Conservation (phyloP, 169 alveolate genomes). For the Plasmodium yoelii region DNA sequence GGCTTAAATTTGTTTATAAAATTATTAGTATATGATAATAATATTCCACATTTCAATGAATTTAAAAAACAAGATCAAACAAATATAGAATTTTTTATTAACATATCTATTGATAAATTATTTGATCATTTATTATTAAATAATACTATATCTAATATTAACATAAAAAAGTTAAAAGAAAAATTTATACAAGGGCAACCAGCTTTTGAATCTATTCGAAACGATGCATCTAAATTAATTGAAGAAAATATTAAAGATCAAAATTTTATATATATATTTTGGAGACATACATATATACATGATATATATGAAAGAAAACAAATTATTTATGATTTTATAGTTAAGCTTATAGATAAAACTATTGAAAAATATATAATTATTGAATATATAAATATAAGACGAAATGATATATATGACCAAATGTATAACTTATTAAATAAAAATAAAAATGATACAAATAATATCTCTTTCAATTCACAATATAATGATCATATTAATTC, state of each 20-base stretch:
- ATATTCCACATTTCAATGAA: constrained; percentile 9
- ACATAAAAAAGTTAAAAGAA: constrained; percentile 55
- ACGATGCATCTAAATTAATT: constrained; percentile 21
- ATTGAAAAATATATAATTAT: constrained; percentile 26
- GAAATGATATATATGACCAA: constrained; percentile 38
- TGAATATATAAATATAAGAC: constrained; percentile 40
- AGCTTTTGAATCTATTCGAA: constrained; percentile 22
- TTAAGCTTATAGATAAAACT: constrained; percentile 45
- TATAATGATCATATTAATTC: not conserved
- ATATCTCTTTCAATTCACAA: not conserved
- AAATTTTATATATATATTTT: constrained; percentile 41
- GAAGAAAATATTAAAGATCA: constrained; percentile 52
- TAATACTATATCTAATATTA: constrained; percentile 19
- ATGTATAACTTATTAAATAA: constrained; percentile 13
- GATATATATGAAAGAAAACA: constrained; percentile 64
- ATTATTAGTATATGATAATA: constrained; percentile 43
- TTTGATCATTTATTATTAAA: constrained; percentile 49
- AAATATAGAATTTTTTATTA: constrained; percentile 54
- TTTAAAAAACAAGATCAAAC: constrained; percentile 4
- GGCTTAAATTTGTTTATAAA: constrained; percentile 47
- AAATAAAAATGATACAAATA: not conserved
- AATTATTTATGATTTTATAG: constrained; percentile 32
- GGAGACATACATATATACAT: constrained; percentile 2
- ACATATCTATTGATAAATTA: constrained; percentile 44
- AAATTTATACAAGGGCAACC: constrained; percentile 63